Base-by-base conservation (phyloP, 2,329 filamentous ascomycete species). In the Rutstroemia sydowiana region DNA sequence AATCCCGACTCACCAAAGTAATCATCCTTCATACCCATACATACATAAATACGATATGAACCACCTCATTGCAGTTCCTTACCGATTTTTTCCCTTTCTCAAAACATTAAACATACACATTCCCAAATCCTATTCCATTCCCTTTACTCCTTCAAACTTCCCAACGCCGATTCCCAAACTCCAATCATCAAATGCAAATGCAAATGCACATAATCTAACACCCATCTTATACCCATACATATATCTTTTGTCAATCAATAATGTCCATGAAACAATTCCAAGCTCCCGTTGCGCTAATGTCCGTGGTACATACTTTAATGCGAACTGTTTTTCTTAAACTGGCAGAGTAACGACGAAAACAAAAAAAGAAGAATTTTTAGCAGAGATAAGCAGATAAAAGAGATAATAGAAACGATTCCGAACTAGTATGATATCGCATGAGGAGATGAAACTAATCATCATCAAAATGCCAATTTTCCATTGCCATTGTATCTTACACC, bases 391-490 rank as follows among this genome's bases (percentile, higher is more conserved):
- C 7, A 13, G 30, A 32, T 32, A 13, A 32, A 32, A 32, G 30
- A 32, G 30, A 32, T 13, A 13, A 32, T n/a, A n/a, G n/a, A n/a
- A n/a, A n/a, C n/a, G n/a, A n/a, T n/a, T n/a, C n/a, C n/a, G n/a
- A n/a, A n/a, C n/a, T n/a, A n/a, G n/a, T n/a, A n/a, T n/a, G n/a
- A n/a, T n/a, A n/a, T n/a, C n/a, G n/a, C n/a, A n/a, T n/a, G n/a
- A n/a, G n/a, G 23, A 46, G 23, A 39, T 30, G n/a, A 16, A 21
- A 13, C 5, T 30, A 31, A 18, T 28, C 31, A 18, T 2, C 11
- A 9, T 60, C 53, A 63, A 46, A 61, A 61, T 9, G 58, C 49
- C 23, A 60, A 51, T 52, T 61, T 65, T n/a, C 59, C 58, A 57
- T 59, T 61, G 43, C 52, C 49, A 58, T 64, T 61, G 46, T 55